Evolutionary conservation across 306 rosid species (phyloP), one percentile per base, ranked within the genome.

Genomic region (Lathyrus sativus): DNA sequence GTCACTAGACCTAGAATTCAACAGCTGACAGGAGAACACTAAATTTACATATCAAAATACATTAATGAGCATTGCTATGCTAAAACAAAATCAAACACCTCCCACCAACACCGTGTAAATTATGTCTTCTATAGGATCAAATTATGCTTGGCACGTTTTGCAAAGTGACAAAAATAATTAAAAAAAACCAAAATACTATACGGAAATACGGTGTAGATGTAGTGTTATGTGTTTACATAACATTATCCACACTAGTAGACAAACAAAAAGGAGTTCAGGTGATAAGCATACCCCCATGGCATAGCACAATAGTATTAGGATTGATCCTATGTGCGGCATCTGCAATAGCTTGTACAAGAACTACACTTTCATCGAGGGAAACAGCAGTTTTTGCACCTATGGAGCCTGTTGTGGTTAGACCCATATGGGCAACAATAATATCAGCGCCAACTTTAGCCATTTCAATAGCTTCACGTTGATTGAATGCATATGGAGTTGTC

Each of bases 401-500:
- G 38, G 96, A 83, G 66, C 96, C 93, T 26, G 98, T 85, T 62
- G 96, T 86, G 17, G 96, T 92, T 74, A 92, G 96, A 73, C 98
- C 98, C 96, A 92, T 88, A 61, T 89, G 96, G 37, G 95, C 96
- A 17, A 92, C 98, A 64, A 92, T 82, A 61, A 89, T 92, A 78
- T 89, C 93, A 65, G 98, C 95, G 1, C 95, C 96, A 49, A 70
- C 95, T 75, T 85, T 77, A 59, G 95, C 84, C 98, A 92, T 92
- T 83, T 86, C 91, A 60, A 48, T 66, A 51, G 95, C 95, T 84
- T 87, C 98, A 62, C 80, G 50, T 80, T 76, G 62, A 79, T 87
- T 87, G 87, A 92, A 92, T 33, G 96, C 95, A 67, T 87, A 89
- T 29, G 96, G 96, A 65, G 98, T 87, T 71, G 98, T 92, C 84